Evolutionary conservation across 1,284 basidiomycete species (phyloP).

Genomic region (Ganoderma meredithae): DNA sequence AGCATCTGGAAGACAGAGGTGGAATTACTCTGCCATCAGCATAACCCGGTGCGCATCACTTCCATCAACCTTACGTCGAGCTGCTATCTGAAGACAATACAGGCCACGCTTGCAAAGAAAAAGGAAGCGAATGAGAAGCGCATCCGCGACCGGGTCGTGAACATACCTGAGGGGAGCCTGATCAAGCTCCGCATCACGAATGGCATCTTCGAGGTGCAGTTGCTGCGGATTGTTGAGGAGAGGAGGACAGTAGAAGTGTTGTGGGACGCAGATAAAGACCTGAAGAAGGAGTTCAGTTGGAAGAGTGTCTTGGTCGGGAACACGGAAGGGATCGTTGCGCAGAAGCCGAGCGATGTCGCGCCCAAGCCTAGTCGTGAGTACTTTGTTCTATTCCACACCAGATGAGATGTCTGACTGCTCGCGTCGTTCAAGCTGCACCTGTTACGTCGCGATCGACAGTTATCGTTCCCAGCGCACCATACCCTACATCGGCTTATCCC

Average conservation of each 20-base stretch:
- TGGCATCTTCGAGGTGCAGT: constrained; percentile 82
- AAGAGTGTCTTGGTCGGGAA: constrained; percentile 68
- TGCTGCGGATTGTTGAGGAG: constrained; percentile 74
- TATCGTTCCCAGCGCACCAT: neutral
- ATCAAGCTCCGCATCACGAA: constrained; percentile 84
- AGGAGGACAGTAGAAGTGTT: constrained; percentile 77
- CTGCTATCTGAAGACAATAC: constrained; percentile 5
- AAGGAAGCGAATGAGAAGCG: constrained; percentile 46
- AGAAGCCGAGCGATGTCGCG: constrained; percentile 62
- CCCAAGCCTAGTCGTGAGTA: constrained; percentile 42
- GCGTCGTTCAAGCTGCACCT: constrained; percentile 19
- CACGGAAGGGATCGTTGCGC: constrained; percentile 54
- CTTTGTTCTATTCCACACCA: neutral
- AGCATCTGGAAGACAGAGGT: constrained; percentile 75
- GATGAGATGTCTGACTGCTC: constrained; percentile 3
- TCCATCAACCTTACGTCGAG: neutral
- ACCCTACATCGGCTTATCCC: constrained; percentile 6
- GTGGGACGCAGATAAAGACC: constrained; percentile 65
- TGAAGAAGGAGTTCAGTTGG: constrained; percentile 82
- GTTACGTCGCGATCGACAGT: neutral
- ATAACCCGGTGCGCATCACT: constrained; percentile 76
- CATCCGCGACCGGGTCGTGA: constrained; percentile 7
- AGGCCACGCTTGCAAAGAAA: constrained; percentile 77
- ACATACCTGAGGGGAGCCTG: constrained; percentile 3
- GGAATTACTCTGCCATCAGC: constrained; percentile 79